Base-by-base conservation (phyloP, 345 rosid genomes). In the Sisymbrium altissimum region DNA sequence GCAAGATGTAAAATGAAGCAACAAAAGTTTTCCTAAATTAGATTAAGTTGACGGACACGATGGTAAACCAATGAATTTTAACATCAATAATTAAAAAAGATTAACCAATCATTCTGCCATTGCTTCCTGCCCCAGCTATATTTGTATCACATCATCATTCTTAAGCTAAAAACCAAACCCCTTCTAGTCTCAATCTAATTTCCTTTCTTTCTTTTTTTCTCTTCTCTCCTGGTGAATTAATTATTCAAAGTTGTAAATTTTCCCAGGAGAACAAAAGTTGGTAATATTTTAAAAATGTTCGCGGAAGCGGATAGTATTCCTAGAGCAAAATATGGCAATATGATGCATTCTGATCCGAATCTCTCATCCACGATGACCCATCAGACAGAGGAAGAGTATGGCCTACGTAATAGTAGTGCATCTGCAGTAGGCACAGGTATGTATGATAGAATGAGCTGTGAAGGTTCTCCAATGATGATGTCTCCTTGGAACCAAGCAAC, bases 381-480 rank as follows among this genome's bases (percentile, higher is more conserved):
- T 5, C 80, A 70, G 13, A 70, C 69, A 6, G 86, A 85, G 3
- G 91, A 87, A 9, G 93, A 83, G 60, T 78, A 74, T 41, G 45
- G 61, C 2, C 0, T 80, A 61, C 91, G 97, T 2, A 83, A 83
- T 67, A 94, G 98, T 83, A 89, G 95, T 66, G 92, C 88, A 12
- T 93, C 98, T 4, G 74, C 80, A 0, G 61, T 70, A 3, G 79
- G 91, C 54, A 83, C 89, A 1, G 83, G 74, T 1, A 73, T 62
- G 75, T 84, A 57, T 35, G 90, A 91, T 65, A 75, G 96, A 70
- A 66, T 88, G 84, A 94, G 98, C 78, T 82, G 90, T 32, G 97
- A 91, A 70, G 93, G 96, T 11, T 94, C 97, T 15, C 98, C 98
- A 2, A 82, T 91, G 89, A 88, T 79, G 78, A 91, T 94, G 98